These are phyloP conservation scores for Solanum boliviense DNA, from an alignment of 257 asterid genomes.

Conservation along the genomic window DNA sequence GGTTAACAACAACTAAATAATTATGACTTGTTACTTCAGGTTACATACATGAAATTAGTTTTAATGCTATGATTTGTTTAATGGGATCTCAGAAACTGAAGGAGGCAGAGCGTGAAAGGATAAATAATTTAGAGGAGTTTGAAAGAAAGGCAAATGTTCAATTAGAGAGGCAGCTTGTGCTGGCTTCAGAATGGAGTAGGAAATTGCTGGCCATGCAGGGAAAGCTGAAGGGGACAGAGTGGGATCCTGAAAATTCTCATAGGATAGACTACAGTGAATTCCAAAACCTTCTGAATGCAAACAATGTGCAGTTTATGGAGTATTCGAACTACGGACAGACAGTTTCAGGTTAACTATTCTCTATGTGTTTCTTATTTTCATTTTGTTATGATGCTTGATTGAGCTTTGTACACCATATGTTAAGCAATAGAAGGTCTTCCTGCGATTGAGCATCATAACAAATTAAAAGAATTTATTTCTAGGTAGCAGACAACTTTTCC, in stretches of 20 bases:
- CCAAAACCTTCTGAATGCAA: conserved; percentile 73
- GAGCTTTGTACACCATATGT: neutral
- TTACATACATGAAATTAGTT: neutral
- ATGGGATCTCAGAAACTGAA: conserved; percentile 66
- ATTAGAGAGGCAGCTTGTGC: conserved; percentile 87
- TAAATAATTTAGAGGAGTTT: conserved; percentile 60
- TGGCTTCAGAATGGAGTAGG: conserved; percentile 99
- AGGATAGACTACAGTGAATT: conserved; percentile 75
- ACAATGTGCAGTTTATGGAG: conserved; percentile 87
- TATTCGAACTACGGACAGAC: conserved; percentile 91
- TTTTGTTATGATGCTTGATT: neutral
- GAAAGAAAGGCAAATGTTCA: conserved; percentile 91
- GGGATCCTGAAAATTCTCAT: conserved; percentile 86
- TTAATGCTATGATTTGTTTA: conserved; percentile 20
- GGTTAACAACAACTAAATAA: neutral
- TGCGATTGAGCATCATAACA: neutral
- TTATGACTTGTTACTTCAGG: neutral
- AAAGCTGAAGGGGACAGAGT: conserved; percentile 84
- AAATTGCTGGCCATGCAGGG: conserved; percentile 68
- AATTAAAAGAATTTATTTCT: neutral
- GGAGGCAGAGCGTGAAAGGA: conserved; percentile 75
- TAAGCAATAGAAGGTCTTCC: neutral
- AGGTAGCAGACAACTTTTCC: neutral
- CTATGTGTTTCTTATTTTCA: neutral
- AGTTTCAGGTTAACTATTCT: conserved; percentile 55